Evolutionary conservation across 1,139 yeast species (phyloP), one percentile per base, ranked within the genome.

Genomic region (Protomyces macrosporus): DNA sequence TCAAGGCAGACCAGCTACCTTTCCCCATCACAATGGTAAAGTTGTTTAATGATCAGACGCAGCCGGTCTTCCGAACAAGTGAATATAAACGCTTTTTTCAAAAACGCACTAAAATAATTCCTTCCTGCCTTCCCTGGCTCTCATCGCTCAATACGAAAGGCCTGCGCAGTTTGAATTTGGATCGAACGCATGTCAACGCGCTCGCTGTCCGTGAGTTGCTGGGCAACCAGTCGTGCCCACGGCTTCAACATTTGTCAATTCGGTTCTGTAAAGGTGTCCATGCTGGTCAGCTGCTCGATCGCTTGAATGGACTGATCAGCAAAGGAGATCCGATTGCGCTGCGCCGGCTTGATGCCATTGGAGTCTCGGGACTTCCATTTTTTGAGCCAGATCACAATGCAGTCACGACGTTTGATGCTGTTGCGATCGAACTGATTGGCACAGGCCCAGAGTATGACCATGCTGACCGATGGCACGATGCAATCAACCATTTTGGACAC

Each of bases 391-490:
- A 16, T n/a, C 42, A 52, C 45, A 59, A 59, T 52, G 63, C 57
- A 42, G 52, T 42, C n/a, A 35, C 52, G 36, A 48, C 60, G 6
- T 48, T 57, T 33, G 42, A 50, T 39, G 55, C 51, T n/a, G 37
- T 45, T 34, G 51, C 45, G 34, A 45, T 55, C 48, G 60, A 55
- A 34, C 53, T 55, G 45, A 55, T 48, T 16, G 60, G 60, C n/a
- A 51, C 60, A 33, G 60, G 60, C 16, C 60, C 60, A 4, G 57
- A 52, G 45, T 59, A 39, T 32, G 63, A 59, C 42, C 52, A 59
- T 32, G 32, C 45, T 4, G 63, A 59, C 23, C 42, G 36, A 9
- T 59, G 63, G 63, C 56, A 57, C 1, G 57, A 59, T 32, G 57
- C 45, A 6, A 45, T 59, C 40, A 40, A 42, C 34, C 57, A 59